Percentiles rank a stretch among this genome's conserved stretches.
These are phyloP conservation scores for Apiospora sp. DNA, from an alignment of 2,329 filamentous ascomycete species.

Conservation along the genomic window DNA sequence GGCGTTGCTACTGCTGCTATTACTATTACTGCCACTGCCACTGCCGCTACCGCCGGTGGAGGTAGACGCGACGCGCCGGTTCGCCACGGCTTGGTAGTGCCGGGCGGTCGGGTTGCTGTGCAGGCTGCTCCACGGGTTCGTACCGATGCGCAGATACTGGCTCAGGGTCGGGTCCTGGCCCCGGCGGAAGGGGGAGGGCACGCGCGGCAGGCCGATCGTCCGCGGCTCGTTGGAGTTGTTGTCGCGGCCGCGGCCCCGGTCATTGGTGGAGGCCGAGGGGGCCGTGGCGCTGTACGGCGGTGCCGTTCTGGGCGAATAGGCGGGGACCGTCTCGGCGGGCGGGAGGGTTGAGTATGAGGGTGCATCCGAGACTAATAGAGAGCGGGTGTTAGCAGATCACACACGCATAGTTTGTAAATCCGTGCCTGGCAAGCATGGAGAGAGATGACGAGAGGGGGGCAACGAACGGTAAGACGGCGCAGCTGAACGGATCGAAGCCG, in stretches of 20 bases:
- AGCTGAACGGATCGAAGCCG: conserved; percentile 70
- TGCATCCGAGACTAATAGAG: conserved; percentile 63
- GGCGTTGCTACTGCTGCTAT: conserved; percentile 30
- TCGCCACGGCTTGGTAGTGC: conserved; percentile 70
- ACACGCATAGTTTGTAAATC: not conserved
- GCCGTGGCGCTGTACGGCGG: conserved; percentile 34
- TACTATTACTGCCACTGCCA: conserved; percentile 23
- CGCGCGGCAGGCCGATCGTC: conserved; percentile 58
- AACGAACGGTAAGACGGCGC: conserved; percentile 70
- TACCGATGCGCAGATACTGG: conserved; percentile 44
- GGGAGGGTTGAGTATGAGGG: conserved; percentile 69
- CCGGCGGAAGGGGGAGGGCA: conserved; percentile 51
- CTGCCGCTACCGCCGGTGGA: conserved; percentile 26
- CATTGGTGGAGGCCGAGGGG: conserved; percentile 45
- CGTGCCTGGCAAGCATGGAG: too few species aligned
- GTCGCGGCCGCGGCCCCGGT: conserved; percentile 35
- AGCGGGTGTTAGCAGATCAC: not conserved
- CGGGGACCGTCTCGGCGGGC: conserved; percentile 46
- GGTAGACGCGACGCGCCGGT: conserved; percentile 61
- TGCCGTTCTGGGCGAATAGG: conserved; percentile 30
- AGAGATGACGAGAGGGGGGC: not conserved
- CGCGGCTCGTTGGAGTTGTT: conserved; percentile 27
- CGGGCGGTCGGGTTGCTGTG: conserved; percentile 63
- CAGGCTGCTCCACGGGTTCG: conserved; percentile 58
- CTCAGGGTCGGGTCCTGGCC: conserved; percentile 52